Conservation (phyloP, 139 green algal species). For the Haematococcus lacustris region DNA sequence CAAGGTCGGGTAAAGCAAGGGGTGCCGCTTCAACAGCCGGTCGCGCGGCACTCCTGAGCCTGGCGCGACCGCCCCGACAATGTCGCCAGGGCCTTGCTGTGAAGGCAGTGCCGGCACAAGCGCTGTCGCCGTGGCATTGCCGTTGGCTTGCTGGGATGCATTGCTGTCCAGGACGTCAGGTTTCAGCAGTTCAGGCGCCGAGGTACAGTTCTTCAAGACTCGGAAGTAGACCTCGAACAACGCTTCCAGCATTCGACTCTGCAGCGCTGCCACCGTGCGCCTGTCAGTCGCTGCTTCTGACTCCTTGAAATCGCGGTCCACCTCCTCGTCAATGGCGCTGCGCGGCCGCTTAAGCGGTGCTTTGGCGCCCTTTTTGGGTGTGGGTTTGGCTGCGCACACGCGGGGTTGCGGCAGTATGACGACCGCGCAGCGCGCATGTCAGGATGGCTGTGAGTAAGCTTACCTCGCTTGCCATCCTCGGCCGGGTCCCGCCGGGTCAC, state of each 20-base stretch:
- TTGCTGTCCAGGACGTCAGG: too few species aligned
- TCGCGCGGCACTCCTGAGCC: slow-evolving; percentile 10
- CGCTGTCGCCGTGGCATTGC: too few species aligned
- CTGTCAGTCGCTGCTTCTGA: slow-evolving; percentile 30
- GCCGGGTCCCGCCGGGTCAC: slow-evolving; percentile 11
- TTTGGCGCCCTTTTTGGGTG: slow-evolving; percentile 4
- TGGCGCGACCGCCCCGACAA: not conserved
- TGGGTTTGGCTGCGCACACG: too few species aligned
- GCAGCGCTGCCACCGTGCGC: slow-evolving; percentile 19
- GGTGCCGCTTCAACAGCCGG: slow-evolving; percentile 37
- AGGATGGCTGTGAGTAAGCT: not conserved
- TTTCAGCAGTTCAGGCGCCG: too few species aligned
- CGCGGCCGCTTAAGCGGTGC: slow-evolving; percentile 20
- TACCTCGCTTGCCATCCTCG: slow-evolving; percentile 1
- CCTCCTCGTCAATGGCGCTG: slow-evolving; percentile 9
- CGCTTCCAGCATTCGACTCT: slow-evolving; percentile 57
- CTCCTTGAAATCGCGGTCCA: slow-evolving; percentile 58
- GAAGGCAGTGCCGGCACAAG: too few species aligned
- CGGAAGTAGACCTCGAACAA: slow-evolving; percentile 62
- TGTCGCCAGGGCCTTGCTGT: too few species aligned
- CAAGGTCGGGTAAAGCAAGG: slow-evolving; percentile 60
- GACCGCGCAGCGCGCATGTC: too few species aligned
- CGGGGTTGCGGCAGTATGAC: too few species aligned
- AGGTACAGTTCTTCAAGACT: slow-evolving; percentile 58
- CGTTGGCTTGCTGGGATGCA: too few species aligned